Base-by-base conservation (phyloP, 2,329 filamentous ascomycete species). In the Celoporthe dispersa region DNA sequence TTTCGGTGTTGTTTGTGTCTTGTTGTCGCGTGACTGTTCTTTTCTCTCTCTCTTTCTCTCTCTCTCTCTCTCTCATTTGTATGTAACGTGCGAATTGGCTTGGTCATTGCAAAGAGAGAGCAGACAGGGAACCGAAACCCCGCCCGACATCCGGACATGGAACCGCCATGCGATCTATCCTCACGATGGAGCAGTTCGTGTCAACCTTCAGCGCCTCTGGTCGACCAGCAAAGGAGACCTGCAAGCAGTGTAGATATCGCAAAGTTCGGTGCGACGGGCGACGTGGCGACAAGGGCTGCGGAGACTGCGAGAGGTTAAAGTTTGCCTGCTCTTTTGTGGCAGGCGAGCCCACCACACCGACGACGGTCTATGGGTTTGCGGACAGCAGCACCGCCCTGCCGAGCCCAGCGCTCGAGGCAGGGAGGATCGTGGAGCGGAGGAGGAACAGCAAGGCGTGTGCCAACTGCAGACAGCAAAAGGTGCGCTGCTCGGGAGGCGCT, bases 111-210 rank as follows among this genome's bases (percentile, higher is more conserved):
- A 48, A n/a, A n/a, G 22, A n/a, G 6, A 41, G 44, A 48, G 44
- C 19, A 48, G 22, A 44, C 48, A 22, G 22, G 7, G 16, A 53
- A 31, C 16, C 64, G 48, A 35, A 37, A 25, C n/a, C 11, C 28
- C 35, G 35, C 33, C 51, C 48, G 64, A 57, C 28, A 55, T 31
- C 51, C 31, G 53, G 25, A 37, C 19, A 67, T 60, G 53, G 57
- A 59, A 37, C 33, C 33, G 22, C 35, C 59, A 22, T 7, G n/a
- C 33, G 31, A 33, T 9, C 59, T 35, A 19, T 39, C n/a, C 31
- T 39, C 53, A 68, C 65, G 55, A 72, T 72, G 70, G 70, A 72
- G 68, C 70, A 72, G 64, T 72, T 66, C 33, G 70, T 72, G 14
- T 68, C 70, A 28, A 72, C 70, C 3, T 70, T 72, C 63, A 72